Base-by-base conservation (phyloP, 805 yeast genomes). In the Clavispora vitiphila region DNA sequence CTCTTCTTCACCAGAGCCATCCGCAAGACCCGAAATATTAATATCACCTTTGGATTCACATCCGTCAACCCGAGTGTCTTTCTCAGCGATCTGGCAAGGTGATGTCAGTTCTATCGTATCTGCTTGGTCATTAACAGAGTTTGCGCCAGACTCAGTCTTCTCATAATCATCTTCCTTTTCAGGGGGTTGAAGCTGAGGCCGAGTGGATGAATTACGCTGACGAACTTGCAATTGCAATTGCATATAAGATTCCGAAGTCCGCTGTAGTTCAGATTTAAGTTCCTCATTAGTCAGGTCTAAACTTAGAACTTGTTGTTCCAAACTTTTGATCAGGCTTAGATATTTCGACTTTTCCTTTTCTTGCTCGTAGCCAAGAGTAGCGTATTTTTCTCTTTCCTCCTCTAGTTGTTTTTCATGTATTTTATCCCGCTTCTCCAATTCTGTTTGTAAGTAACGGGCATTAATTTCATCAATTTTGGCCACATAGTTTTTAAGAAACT, bases 401-500 rank as follows among this genome's bases (percentile, higher is more conserved):
- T 37, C 41, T n/a, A 34, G 22, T 14, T 27, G 21, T 16, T 35
- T 31, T 26, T 40, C 42, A 14, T 25, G 35, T 24, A 37, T 40
- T 10, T 25, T 41, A n/a, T 42, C 48, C 26, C 35, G 21, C 32
- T 44, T 41, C n/a, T 35, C 39, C 37, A 47, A 22, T 27, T 49
- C 48, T 11, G 18, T 34, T 10, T 36, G 32, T 11, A 50, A 30
- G 36, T 32, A 38, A n/a, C 25, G 12, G 4, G 39, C 4, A 38
- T 43, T 50, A 24, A 47, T 29, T n/a, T 46, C 46, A 16, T 46
- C 43, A 10, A 50, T 49, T 8, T 41, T 45, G 12, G 37, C 27
- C 31, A 63, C 72, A 50, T 80, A 85, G 44, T 71, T 72, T 34
- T 62, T 61, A 44, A 84, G 57, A 49, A 81, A 83, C 19, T 61